These are phyloP conservation scores for Phytophthora fragariaefolia DNA, from an alignment of 352 stramenopile genomes.

Conservation along the genomic window DNA sequence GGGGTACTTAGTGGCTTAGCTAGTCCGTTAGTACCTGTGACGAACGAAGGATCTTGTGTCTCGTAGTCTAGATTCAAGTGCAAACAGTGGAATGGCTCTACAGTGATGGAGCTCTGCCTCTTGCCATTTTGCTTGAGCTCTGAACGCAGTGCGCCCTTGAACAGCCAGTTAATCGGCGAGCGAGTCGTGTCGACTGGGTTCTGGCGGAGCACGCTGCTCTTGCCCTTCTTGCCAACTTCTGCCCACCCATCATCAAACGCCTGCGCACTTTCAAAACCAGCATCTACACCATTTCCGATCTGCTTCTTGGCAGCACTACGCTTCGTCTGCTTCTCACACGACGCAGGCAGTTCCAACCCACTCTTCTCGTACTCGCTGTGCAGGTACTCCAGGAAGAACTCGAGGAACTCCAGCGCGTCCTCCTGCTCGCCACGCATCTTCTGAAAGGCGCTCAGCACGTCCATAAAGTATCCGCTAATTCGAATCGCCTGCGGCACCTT, in stretches of 20 bases:
- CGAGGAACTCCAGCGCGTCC: conserved; percentile 86
- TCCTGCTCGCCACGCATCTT: conserved; percentile 85
- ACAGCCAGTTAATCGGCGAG: conserved; percentile 88
- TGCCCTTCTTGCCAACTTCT: conserved; percentile 80
- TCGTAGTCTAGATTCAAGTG: conserved; percentile 83
- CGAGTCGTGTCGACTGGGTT: conserved; percentile 67
- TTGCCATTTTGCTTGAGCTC: conserved; percentile 78
- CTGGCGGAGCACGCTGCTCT: conserved; percentile 77
- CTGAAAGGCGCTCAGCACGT: conserved; percentile 83
- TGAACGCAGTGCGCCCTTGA: conserved; percentile 81
- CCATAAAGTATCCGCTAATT: conserved; percentile 86
- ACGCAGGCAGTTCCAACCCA: conserved; percentile 56
- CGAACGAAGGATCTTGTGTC: conserved; percentile 36
- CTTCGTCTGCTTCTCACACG: conserved; percentile 74
- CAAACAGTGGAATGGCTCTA: conserved; percentile 89
- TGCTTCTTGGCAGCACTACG: conserved; percentile 23
- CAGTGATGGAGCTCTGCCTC: conserved; percentile 82
- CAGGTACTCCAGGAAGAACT: conserved; percentile 87
- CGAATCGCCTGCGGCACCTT: conserved; percentile 74
- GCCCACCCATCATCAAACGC: conserved; percentile 77
- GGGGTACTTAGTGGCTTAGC: conserved; percentile 38
- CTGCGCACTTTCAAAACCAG: conserved; percentile 28
- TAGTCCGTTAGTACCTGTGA: conserved; percentile 47
- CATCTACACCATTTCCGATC: conserved; percentile 14
- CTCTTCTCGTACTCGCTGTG: conserved; percentile 86